Evolutionary conservation across 192 early-diverging fungal species (phyloP).

Genomic region (Helicostylum pulchrum): DNA sequence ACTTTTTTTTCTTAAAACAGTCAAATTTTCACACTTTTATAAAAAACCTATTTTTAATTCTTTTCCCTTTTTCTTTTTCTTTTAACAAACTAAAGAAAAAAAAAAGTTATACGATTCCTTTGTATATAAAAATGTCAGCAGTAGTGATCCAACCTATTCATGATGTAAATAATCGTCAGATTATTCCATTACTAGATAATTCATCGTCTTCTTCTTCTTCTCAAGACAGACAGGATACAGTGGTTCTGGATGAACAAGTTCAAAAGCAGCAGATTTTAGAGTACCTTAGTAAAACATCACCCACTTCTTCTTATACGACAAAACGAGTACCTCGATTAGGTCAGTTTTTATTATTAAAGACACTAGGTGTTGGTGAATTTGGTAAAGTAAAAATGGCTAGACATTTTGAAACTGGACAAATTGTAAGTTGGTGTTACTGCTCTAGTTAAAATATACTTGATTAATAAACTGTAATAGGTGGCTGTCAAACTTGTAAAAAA

Average conservation of each 20-base stretch:
- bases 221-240: not conserved
- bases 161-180: not conserved
- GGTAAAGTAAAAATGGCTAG: slow-evolving; percentile 95
- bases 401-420: slow-evolving; percentile 69
- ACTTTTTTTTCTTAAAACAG: slow-evolving; percentile 2
- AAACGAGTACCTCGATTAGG: slow-evolving; percentile 69
- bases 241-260: not conserved
- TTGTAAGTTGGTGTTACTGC: slow-evolving; percentile 54
- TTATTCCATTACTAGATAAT: not conserved
- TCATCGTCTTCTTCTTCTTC: not conserved
- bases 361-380: slow-evolving; percentile 96
- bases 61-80: slow-evolving; percentile 1
- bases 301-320: slow-evolving; percentile 30
- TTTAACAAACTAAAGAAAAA: not conserved
- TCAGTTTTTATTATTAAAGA: slow-evolving; percentile 92
- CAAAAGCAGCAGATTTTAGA: slow-evolving; percentile 46
- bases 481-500: slow-evolving; percentile 96
- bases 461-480: too few species aligned
- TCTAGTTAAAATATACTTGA: too few species aligned
- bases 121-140: not conserved
- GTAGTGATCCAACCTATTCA: slow-evolving; percentile 10
- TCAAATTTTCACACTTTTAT: slow-evolving; percentile 5
- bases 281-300: slow-evolving; percentile 43
- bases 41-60: not conserved
- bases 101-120: slow-evolving; percentile 12